A percentile compares a stretch with the other conserved stretches of the same genome.
phyloP scores from a whole-genome alignment of 2,329 filamentous ascomycete genomes.

The Nemania abortiva region DNA sequence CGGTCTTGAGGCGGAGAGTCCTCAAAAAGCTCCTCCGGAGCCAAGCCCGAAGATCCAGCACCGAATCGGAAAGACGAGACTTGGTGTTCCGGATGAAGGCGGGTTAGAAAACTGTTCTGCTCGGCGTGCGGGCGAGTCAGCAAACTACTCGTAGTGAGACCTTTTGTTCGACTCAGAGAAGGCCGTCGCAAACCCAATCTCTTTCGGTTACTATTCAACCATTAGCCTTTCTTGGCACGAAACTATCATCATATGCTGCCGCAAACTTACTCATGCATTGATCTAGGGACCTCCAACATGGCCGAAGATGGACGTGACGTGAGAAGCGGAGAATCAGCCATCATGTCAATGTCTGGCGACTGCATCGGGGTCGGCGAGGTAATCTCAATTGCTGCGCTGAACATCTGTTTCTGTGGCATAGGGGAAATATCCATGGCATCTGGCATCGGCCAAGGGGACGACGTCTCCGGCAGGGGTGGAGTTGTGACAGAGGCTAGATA shows the following conservation, averaged over 20 bases:
- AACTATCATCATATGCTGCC: background rate
- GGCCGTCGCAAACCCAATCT: conserved; percentile 75
- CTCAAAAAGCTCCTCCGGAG: conserved; percentile 83
- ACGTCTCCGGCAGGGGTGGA: conserved; percentile 80
- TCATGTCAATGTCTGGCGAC: conserved; percentile 59
- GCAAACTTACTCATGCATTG: conserved; percentile 65
- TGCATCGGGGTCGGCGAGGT: conserved; percentile 77
- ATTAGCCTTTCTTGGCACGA: conserved; percentile 42
- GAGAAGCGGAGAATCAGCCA: conserved; percentile 68
- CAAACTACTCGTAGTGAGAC: conserved; percentile 75
- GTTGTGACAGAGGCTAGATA: conserved; percentile 79
- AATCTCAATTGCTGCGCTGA: conserved; percentile 72
- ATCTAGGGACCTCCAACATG: conserved; percentile 63
- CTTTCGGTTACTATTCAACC: conserved; percentile 69
- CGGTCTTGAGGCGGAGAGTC: conserved; percentile 82
- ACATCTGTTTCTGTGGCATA: conserved; percentile 85
- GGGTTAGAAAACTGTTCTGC: conserved; percentile 45
- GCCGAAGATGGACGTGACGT: conserved; percentile 57
- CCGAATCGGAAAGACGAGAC: conserved; percentile 80
- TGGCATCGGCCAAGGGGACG: conserved; percentile 77
- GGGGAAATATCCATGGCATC: conserved; percentile 96
- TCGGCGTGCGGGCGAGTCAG: conserved; percentile 54
- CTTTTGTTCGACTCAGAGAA: conserved; percentile 79
- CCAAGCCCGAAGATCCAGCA: conserved; percentile 71
- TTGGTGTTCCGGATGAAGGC: conserved; percentile 72